phyloP scores from a whole-genome alignment of 768 basidiomycete genomes.

The Tulasnella sp. region DNA sequence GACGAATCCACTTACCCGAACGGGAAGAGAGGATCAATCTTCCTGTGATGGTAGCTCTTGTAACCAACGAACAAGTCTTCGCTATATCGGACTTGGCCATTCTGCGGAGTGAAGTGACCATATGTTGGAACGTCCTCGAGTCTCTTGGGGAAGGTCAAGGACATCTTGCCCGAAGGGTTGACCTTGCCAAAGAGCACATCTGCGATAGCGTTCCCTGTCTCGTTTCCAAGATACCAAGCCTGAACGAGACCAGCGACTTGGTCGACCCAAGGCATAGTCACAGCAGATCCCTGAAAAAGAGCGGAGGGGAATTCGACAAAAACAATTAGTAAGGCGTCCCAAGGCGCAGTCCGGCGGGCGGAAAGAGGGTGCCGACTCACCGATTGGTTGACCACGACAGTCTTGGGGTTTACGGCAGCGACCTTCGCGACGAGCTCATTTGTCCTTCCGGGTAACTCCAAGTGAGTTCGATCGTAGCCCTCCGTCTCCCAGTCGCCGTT shows the following conservation, averaged over 20 bases:
- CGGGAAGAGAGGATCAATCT: conserved; percentile 61
- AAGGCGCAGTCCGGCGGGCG: too few relatives aligned
- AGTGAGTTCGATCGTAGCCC: conserved; percentile 67
- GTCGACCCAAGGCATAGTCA: conserved; percentile 74
- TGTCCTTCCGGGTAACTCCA: conserved; percentile 62
- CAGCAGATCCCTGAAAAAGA: conserved; percentile 59
- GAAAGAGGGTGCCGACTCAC: conserved; percentile 46
- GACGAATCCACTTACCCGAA: conserved; percentile 56
- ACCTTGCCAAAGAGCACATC: conserved; percentile 66
- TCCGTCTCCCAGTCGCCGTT: conserved; percentile 68
- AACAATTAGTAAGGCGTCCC: conserved; percentile 3
- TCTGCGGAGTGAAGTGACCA: conserved; percentile 60
- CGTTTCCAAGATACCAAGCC: conserved; percentile 69
- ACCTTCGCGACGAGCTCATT: conserved; percentile 61
- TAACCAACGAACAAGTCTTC: conserved; percentile 51
- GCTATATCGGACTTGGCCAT: conserved; percentile 48
- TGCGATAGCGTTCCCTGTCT: conserved; percentile 64
- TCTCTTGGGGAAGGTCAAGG: conserved; percentile 62
- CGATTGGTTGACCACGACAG: conserved; percentile 55
- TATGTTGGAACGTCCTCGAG: conserved; percentile 67
- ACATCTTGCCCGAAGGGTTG: conserved; percentile 64
- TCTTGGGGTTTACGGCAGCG: conserved; percentile 59
- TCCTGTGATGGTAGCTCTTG: conserved; percentile 62
- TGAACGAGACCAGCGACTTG: conserved; percentile 60
- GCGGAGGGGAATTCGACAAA: neutral